Conservation (phyloP, 2,329 filamentous ascomycete genomes). For the Aureobasidium leucospermi region DNA sequence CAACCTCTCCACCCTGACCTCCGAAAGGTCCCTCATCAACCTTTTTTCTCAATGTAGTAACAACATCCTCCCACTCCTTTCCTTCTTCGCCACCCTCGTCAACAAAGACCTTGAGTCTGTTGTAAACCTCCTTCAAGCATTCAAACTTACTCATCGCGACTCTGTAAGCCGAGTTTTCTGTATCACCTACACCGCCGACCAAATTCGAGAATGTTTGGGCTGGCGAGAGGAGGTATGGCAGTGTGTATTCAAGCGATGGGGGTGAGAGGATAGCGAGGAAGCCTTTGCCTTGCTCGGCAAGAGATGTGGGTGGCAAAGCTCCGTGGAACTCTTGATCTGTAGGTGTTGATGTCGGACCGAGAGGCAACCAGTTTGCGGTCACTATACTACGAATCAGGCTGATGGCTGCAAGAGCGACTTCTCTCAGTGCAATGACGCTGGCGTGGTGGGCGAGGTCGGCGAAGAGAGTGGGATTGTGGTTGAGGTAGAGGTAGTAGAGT, state of each 20-base stretch:
- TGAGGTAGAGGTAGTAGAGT: slow-evolving; percentile 49
- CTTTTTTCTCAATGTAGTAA: slow-evolving; percentile 34
- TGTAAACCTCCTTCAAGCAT: slow-evolving; percentile 43
- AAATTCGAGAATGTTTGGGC: slow-evolving; percentile 51
- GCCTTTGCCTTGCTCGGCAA: slow-evolving; percentile 33
- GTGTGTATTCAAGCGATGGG: slow-evolving; percentile 40
- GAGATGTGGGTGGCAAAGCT: slow-evolving; percentile 25
- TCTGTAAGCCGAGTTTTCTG: slow-evolving; percentile 50
- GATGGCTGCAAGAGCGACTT: slow-evolving; percentile 49
- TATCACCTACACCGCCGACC: slow-evolving; percentile 51
- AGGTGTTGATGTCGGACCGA: slow-evolving; percentile 14
- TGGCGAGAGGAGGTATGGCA: slow-evolving; percentile 52
- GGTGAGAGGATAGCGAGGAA: slow-evolving; percentile 47
- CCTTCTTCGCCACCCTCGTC: slow-evolving; percentile 18
- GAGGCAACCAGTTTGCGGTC: slow-evolving; percentile 47
- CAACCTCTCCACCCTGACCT: slow-evolving; percentile 30
- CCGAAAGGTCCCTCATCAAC: slow-evolving; percentile 38
- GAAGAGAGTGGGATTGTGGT: slow-evolving; percentile 45
- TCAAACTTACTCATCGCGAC: slow-evolving; percentile 53
- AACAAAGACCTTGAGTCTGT: slow-evolving; percentile 33
- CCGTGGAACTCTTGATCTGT: slow-evolving; percentile 28
- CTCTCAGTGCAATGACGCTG: slow-evolving; percentile 51
- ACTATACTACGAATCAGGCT: slow-evolving; percentile 45
- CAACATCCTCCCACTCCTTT: slow-evolving; percentile 32
- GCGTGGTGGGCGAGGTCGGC: slow-evolving; percentile 44